phyloP scores from a whole-genome alignment of 2,329 filamentous ascomycete genomes.

The Cyphellophora europaea region DNA sequence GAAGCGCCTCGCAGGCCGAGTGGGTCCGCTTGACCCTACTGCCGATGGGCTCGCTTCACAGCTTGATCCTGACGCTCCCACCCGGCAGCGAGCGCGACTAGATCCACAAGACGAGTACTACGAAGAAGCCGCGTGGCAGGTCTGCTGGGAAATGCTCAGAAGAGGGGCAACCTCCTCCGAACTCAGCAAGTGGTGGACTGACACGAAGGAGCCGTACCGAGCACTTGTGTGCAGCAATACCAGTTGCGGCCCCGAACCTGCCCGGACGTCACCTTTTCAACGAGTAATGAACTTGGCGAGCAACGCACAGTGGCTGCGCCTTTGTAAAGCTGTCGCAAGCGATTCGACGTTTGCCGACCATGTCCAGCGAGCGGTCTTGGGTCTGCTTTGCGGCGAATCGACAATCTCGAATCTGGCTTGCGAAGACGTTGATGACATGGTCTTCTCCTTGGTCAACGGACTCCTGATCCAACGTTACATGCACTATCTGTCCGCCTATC shows the following conservation, averaged over 20 bases:
- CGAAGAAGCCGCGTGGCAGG: conserved; percentile 83
- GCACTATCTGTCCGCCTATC: conserved; percentile 44
- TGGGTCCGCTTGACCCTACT: conserved; percentile 53
- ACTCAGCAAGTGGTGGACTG: conserved; percentile 77
- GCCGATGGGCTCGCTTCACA: conserved; percentile 61
- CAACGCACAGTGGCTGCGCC: conserved; percentile 14
- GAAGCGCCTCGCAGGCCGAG: conserved; percentile 67
- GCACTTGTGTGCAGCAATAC: conserved; percentile 51
- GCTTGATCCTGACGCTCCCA: conserved; percentile 83
- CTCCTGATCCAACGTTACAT: conserved; percentile 73
- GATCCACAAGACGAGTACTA: conserved; percentile 80
- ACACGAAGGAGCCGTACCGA: conserved; percentile 81
- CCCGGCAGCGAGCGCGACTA: conserved; percentile 65
- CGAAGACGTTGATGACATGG: conserved; percentile 71
- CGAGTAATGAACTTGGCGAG: conserved; percentile 17
- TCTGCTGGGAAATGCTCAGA: conserved; percentile 87
- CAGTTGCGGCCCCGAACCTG: conserved; percentile 21
- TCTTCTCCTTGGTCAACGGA: conserved; percentile 85
- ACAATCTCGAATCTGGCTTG: conserved; percentile 68
- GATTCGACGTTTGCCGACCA: conserved; percentile 56
- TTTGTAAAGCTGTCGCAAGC: conserved; percentile 34
- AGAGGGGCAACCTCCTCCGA: conserved; percentile 66
- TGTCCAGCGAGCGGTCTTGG: conserved; percentile 85
- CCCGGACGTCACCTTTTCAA: conserved; percentile 19
- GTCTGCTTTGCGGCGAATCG: conserved; percentile 77